These are phyloP conservation scores for Drechslerella dactyloides DNA, from an alignment of 2,329 filamentous ascomycete genomes.

Conservation along the genomic window DNA sequence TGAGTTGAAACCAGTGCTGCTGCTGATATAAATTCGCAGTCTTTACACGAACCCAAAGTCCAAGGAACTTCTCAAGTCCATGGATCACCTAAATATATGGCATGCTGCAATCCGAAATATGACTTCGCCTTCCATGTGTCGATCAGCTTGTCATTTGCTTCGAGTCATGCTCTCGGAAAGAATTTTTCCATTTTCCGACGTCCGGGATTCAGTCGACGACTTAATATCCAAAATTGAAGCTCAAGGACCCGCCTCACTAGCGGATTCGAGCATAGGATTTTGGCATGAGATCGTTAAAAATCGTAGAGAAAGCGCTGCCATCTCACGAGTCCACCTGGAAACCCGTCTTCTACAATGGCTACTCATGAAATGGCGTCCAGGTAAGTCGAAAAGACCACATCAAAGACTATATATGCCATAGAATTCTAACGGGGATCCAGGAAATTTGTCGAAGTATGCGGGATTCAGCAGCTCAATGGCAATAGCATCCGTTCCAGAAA, in stretches of 20 bases:
- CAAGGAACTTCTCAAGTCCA: constrained; percentile 59
- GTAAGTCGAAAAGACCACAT: constrained; percentile 61
- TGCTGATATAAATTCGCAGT: constrained; percentile 59
- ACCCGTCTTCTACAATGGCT: constrained; percentile 74
- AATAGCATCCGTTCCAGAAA: constrained; percentile 67
- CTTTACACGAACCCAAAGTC: constrained; percentile 59
- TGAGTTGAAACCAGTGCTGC: neutral
- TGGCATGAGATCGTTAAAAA: constrained; percentile 73
- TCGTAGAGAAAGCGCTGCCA: constrained; percentile 60
- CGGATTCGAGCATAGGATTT: constrained; percentile 78
- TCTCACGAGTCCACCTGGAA: constrained; percentile 65
- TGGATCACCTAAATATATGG: constrained; percentile 76
- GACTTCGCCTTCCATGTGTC: constrained; percentile 72
- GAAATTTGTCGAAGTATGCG: constrained; percentile 33
- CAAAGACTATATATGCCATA: constrained; percentile 33
- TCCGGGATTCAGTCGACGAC: constrained; percentile 73
- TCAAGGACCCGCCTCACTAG: constrained; percentile 77
- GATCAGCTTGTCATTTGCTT: constrained; percentile 77
- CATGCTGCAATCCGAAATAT: constrained; percentile 74
- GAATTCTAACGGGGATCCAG: constrained; percentile 50
- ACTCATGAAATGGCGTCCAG: constrained; percentile 79
- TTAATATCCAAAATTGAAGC: constrained; percentile 79
- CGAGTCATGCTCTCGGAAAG: constrained; percentile 70
- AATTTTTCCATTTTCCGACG: constrained; percentile 70
- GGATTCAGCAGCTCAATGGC: constrained; percentile 43